These are phyloP conservation scores for Cryptococcus depauperatus DNA, from an alignment of 1,284 basidiomycete species.

Conservation along the genomic window DNA sequence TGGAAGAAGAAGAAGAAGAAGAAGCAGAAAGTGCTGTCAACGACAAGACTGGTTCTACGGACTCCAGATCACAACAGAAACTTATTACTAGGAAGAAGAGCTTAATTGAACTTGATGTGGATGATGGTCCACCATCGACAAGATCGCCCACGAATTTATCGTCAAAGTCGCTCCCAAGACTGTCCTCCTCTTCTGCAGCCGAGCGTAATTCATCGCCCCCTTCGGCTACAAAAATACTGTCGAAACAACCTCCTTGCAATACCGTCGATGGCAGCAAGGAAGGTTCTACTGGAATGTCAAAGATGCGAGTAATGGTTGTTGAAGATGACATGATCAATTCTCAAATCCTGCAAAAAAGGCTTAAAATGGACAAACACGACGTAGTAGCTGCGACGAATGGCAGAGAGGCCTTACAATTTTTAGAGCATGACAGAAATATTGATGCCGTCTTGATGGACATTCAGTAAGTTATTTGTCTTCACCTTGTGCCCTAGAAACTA, in stretches of 20 bases:
- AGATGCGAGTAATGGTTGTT: conserved; percentile 59
- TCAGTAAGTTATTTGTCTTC: conserved; percentile 50
- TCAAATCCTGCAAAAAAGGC: conserved; percentile 61
- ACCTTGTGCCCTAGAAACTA: background rate
- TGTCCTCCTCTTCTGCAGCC: background rate
- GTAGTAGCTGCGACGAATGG: conserved; percentile 66
- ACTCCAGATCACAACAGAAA: too few relatives aligned
- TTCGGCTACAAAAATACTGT: too few relatives aligned
- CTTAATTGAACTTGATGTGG: too few relatives aligned
- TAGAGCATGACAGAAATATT: conserved; percentile 53
- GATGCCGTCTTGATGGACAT: conserved; percentile 79
- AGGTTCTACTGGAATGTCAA: conserved; percentile 18
- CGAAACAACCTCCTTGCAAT: too few relatives aligned
- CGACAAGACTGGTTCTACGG: background rate
- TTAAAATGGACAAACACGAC: conserved; percentile 59
- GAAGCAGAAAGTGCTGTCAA: too few relatives aligned
- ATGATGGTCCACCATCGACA: too few relatives aligned
- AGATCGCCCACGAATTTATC: background rate
- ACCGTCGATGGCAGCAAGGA: conserved; percentile 1
- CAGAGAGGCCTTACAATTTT: conserved; percentile 61
- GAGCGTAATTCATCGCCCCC: background rate
- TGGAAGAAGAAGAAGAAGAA: conserved; percentile 1
- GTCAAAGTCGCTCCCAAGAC: background rate
- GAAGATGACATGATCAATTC: conserved; percentile 70
- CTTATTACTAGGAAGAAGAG: too few relatives aligned